These are phyloP conservation scores for Zea luxurians DNA, from an alignment of 176 grass and related monocot species.

Conservation along the genomic window DNA sequence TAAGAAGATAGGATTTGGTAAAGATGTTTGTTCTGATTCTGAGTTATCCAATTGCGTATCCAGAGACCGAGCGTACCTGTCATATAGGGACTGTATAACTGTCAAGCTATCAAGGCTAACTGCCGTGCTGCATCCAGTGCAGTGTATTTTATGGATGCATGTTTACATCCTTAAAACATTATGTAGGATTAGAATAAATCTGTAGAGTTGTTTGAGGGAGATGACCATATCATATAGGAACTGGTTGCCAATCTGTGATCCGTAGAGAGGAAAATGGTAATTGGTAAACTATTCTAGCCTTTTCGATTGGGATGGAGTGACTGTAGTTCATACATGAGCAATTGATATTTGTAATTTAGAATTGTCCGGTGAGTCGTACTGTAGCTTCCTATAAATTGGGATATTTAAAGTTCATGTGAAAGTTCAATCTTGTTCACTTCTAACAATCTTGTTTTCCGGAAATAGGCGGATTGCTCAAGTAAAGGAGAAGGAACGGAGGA, in stretches of 20 bases:
- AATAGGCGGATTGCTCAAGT: slow-evolving; percentile 92
- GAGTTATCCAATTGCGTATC: too few species aligned
- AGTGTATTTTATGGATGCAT: background rate
- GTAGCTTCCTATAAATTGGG: background rate
- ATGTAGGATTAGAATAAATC: background rate
- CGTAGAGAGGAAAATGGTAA: background rate
- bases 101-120: slow-evolving; percentile 1
- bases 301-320: slow-evolving; percentile 31
- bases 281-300: background rate
- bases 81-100: too few species aligned
- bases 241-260: background rate
- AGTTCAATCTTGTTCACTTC: slow-evolving; percentile 7
- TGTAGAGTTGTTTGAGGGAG: background rate
- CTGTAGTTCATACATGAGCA: background rate
- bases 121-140: background rate
- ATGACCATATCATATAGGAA: background rate
- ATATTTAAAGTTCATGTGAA: background rate
- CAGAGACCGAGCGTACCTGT: too few species aligned
- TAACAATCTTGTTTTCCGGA: slow-evolving; percentile 9
- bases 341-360: background rate
- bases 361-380: background rate
- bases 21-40: too few species aligned
- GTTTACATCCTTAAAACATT: slow-evolving; percentile 1
- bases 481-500: slow-evolving; percentile 82
- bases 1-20: too few species aligned